These are phyloP conservation scores for Fusarium buxicola DNA, from an alignment of 2,329 filamentous ascomycete species.

Conservation along the genomic window DNA sequence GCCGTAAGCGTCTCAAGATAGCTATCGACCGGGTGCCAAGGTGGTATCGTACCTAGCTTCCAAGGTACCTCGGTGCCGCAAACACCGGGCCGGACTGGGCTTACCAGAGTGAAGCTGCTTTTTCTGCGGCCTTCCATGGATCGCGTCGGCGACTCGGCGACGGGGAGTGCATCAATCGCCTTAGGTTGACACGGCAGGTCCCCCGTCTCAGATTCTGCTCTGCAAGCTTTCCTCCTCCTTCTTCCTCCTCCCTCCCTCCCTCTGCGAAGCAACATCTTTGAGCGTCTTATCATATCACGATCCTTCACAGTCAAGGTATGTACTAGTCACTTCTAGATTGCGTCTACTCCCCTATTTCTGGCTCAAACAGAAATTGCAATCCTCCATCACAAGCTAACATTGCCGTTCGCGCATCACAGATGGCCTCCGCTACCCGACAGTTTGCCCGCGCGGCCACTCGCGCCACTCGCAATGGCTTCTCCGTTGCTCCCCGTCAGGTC, in stretches of 20 bases:
- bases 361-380: not conserved
- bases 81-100: slow-evolving; percentile 1
- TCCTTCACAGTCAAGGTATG: slow-evolving; percentile 36
- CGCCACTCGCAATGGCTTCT: slow-evolving; percentile 67
- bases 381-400: slow-evolving; percentile 8
- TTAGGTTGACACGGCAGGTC: slow-evolving; percentile 30
- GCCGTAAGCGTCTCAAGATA: slow-evolving; percentile 1
- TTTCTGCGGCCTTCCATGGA: slow-evolving; percentile 39
- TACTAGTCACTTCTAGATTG: not conserved
- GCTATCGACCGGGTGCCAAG: slow-evolving; percentile 5
- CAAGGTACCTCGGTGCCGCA: not conserved
- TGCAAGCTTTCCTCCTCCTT: slow-evolving; percentile 8
- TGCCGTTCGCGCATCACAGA: slow-evolving; percentile 39
- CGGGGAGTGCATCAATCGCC: slow-evolving; percentile 24
- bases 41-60: not conserved
- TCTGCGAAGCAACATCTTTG: slow-evolving; percentile 12
- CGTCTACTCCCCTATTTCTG: not conserved
- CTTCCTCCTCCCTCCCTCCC: slow-evolving; percentile 19
- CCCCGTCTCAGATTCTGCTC: slow-evolving; percentile 10
- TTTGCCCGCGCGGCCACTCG: slow-evolving; percentile 70
- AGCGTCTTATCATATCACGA: slow-evolving; percentile 17
- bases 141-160: slow-evolving; percentile 18
- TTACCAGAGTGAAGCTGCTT: slow-evolving; percentile 8
- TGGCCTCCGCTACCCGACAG: slow-evolving; percentile 62
- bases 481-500: slow-evolving; percentile 70